Base-by-base conservation (phyloP, 176 grass and related monocot genomes). In the Ensete glaucum region DNA sequence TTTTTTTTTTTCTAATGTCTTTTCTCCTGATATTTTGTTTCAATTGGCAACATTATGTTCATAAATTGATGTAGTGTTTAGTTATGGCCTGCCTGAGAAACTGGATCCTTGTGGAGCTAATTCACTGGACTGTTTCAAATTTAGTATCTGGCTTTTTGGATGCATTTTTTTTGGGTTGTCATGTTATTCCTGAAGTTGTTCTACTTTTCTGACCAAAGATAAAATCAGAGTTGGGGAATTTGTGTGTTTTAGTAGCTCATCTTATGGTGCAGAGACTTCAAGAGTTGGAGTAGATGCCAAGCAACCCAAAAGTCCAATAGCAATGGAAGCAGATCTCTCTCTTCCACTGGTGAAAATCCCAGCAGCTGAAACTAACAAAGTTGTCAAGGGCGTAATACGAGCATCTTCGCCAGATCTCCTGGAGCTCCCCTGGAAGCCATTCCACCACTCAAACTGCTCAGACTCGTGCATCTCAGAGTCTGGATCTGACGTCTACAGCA, bases 391-490 rank as follows among this genome's bases (percentile, higher is more conserved):
- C 0, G 72, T 96, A 52, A 90, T 96, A 81, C 92, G 90, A 90
- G 86, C 89, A 79, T 86, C 82, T 63, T 90, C 88, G 21, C 88
- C 86, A 60, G 94, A 97, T 75, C 76, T 85, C 19, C 88, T 97
- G 73, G 94, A 97, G 77, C 90, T 83, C 55, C 90, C 90, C 48
- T 84, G 78, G 54, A 93, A 90, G 75, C 94, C 82, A 20, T 90
- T 90, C 64, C 87, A 97, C 60, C 86, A 85, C 85, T 88, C 94
- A 52, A 97, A 93, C 80, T 88, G 90, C 76, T 93, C 89, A 60
- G 90, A 83, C 23, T 97, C 94, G 1, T 82, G 85, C 84, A 85
- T 88, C 76, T 99, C 95, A 73, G 95, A 94, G 85, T 94, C 91
- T 56, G 91, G 95, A 74, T 94, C 91, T 67, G 88, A 94, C 25